Conservation (phyloP, 2,329 filamentous ascomycete genomes). For the Alternaria postmessia region DNA sequence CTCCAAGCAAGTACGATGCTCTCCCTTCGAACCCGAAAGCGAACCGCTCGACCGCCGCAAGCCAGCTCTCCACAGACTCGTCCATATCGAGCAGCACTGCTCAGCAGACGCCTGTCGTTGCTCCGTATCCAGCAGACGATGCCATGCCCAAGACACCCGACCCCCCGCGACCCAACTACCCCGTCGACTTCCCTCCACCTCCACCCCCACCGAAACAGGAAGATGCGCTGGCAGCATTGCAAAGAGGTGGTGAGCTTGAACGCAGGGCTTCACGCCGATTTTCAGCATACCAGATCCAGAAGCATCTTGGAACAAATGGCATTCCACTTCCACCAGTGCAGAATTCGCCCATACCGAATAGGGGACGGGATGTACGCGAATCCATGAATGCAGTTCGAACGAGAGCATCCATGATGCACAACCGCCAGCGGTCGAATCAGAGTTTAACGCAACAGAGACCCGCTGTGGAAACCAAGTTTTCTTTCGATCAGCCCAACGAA, state of each 20-base stretch:
- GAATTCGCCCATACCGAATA: conserved; percentile 82
- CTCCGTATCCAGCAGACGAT: conserved; percentile 74
- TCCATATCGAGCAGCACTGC: conserved; percentile 76
- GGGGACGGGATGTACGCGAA: conserved; percentile 83
- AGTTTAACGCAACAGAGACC: conserved; percentile 50
- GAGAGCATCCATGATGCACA: conserved; percentile 63
- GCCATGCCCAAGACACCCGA: conserved; percentile 53
- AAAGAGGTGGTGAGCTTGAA: conserved; percentile 91
- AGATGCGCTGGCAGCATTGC: conserved; percentile 88
- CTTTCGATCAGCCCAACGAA: conserved; percentile 63
- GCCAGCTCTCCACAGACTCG: conserved; percentile 56
- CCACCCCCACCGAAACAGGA: conserved; percentile 84
- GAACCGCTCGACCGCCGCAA: conserved; percentile 44
- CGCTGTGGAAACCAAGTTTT: conserved; percentile 60
- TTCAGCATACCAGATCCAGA: conserved; percentile 95
- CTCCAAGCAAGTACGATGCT: conserved; percentile 54
- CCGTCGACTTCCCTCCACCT: conserved; percentile 72
- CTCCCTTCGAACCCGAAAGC: conserved; percentile 46
- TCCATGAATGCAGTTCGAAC: conserved; percentile 77
- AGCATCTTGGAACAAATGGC: conserved; percentile 86
- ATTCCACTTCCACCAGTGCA: conserved; percentile 83
- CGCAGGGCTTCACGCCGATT: conserved; percentile 91
- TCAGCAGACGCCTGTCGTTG: conserved; percentile 77
- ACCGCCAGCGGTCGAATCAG: conserved; percentile 58
- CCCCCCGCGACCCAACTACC: conserved; percentile 51